A percentile compares a stretch with the other conserved stretches of the same genome.
phyloP scores from a whole-genome alignment of 805 yeast species.

The Spathaspora girioi region DNA sequence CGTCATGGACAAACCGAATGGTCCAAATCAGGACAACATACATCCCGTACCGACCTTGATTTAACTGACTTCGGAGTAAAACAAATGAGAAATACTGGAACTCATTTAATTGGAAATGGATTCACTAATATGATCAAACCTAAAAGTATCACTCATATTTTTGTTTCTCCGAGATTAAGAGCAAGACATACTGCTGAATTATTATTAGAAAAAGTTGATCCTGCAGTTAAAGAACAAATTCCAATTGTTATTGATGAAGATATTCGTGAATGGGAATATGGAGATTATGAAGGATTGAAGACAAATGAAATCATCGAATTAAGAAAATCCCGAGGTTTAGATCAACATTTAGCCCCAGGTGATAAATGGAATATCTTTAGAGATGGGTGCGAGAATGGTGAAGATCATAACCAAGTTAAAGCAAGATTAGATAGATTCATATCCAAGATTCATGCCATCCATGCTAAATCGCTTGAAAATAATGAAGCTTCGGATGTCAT shows the following conservation, averaged over 20 bases:
- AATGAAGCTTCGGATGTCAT: constrained; percentile 65
- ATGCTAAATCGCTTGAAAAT: constrained; percentile 47
- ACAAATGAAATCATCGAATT: constrained; percentile 63
- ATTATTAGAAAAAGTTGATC: constrained; percentile 42
- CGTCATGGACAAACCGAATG: constrained; percentile 94
- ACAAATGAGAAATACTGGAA: constrained; percentile 75
- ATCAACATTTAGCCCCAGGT: constrained; percentile 20
- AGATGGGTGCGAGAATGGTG: constrained; percentile 94
- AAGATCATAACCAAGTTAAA: constrained; percentile 61
- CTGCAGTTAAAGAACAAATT: constrained; percentile 28
- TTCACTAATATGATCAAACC: constrained; percentile 61
- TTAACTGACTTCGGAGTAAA: constrained; percentile 74
- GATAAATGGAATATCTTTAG: constrained; percentile 77
- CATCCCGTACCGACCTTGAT: constrained; percentile 79
- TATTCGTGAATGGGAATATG: constrained; percentile 93
- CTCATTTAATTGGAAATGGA: constrained; percentile 56
- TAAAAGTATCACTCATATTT: constrained; percentile 53
- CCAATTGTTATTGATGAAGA: constrained; percentile 55
- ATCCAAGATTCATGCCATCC: constrained; percentile 57
- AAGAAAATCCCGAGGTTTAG: constrained; percentile 56
- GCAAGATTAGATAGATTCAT: constrained; percentile 71
- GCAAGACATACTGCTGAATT: constrained; percentile 74
- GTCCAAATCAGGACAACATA: constrained; percentile 92
- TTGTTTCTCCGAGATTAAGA: constrained; percentile 78
- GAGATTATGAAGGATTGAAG: constrained; percentile 85